Base-by-base conservation (phyloP, 202 grass and related monocot species). In the Panicum virgatum region DNA sequence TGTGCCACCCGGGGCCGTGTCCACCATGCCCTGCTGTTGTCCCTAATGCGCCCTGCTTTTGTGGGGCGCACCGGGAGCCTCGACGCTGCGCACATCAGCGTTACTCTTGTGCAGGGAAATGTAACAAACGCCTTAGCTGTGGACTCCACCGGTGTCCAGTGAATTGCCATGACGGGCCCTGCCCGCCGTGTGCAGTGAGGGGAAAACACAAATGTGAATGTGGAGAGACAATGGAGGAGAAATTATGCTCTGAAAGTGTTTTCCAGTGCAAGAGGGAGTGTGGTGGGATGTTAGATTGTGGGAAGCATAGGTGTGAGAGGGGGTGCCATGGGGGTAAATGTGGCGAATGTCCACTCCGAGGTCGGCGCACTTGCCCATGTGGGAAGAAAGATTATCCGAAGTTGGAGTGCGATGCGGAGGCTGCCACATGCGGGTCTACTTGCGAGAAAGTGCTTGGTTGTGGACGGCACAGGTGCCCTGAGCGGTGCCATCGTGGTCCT, bases 1-100 rank as follows among this genome's bases (percentile, higher is more conserved):
- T 94, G 25, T 98, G 95, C 68, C 95, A 98, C 62, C 95, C 95
- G 0, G 95, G 95, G 13, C 95, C 95, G 12, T 98, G 95, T 20
- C 95, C 95, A 0, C 95, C 95, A 3, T 98, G 92, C 73, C 95
- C 95, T 7, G 78, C 86, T 23, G 88, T 94, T 18, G 86, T 94
- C 5, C 76, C 79, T 13, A 61, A 86, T 0, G 72, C 90, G 6
- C 46, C 1, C 25, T 98, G 95, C 88, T 98, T 98, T 72, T 98
- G 95, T 7, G 95, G 92, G 3, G 58, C 84, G 0, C 84, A 56
- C 80, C 50, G 54, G 14, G 86, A 98, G 72, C 78, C 90, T 25
- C 79, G 88, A 6, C 92, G 95, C 37, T 98, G 95, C 2, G 86
- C 95, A 5, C 95, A 86, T 75, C 91, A 92, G 82, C 82, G 73